Evolutionary conservation across 176 grass and related monocot species (phyloP), one percentile per base, ranked within the genome.

Genomic region (Miscanthus lutarioriparius): DNA sequence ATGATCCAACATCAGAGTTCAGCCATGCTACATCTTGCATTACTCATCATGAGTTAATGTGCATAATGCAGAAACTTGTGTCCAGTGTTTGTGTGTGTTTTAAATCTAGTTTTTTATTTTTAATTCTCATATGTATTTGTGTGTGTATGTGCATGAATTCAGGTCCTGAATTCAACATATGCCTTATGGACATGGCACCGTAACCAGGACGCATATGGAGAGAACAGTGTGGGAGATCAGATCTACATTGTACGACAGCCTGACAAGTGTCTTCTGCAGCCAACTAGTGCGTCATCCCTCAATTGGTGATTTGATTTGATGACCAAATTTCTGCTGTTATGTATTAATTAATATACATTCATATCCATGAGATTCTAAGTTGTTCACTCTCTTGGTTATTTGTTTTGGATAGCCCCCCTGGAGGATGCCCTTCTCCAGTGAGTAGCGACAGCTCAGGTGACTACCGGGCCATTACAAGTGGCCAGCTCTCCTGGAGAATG

Each of bases 161-260:
- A 97, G 95, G 89, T 95, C 63, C 65, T 95, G 47, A 98, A 95
- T 82, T 98, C 92, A 37, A 95, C 95, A 68, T 91, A 93, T 76
- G 95, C 92, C n/a, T 79, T 98, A 43, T 98, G 95, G 95, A 93
- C 92, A 49, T 98, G 95, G 95, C 92, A 98, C 64, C 92, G 92
- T 70, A 98, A 98, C 85, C 95, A 95, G 80, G 89, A 98, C 51
- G 19, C 82, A 8, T 98, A 93, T 76, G 85, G 89, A 51, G 80
- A 87, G 53, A 89, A 84, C 23, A 82, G 75, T 3, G 77, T 81
- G 25, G 92, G 95, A 36, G 95, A 98, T 91, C 92, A 95, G 76
- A 95, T 98, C 74, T 98, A 98, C 44, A 88, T 98, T 58, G 92
- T 95, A 11, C 86, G 92, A 11, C 89, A 98, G 84, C 95, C 92